Base-by-base conservation (phyloP, 441 rosid species). In the Pelargonium myrrhifolium region DNA sequence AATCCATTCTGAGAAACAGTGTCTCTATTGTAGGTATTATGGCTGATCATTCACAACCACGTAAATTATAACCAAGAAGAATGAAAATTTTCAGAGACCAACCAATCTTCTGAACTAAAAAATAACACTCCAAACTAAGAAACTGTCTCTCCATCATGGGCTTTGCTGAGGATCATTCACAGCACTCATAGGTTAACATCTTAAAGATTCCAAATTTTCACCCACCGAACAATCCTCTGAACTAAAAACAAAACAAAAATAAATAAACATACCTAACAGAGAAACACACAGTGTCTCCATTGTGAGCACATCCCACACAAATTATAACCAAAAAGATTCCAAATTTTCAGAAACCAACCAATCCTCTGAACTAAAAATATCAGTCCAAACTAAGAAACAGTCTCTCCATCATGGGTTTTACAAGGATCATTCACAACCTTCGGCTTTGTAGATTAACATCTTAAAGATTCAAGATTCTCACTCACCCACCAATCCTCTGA, bases 191-290 rank as follows among this genome's bases (percentile, higher is more conserved):
- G 15, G 62, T 68, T 63, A 8, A 12, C 47, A 10, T 20, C 1
- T 5, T 8, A 21, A 63, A 24, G 28, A 3, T 2, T 15, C 62
- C 45, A 70, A 72, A 45, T 74, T 62, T 51, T 65, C 60, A 61
- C 66, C 45, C 66, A 43, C n/a, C 17, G 63, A 18, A 35, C 47
- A 65, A 26, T 43, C 24, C 42, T 22, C 68, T 22, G 43, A 62
- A 37, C 37, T 4, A 55, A 21, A 42, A 2, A 65, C 65, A 69
- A 10, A 60, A 68, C 8, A 10, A 2, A 71, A 39, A 39, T 17
- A 65, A 4, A 43, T 10, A 42, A 12, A 15, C 14, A 47, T 11
- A 47, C 55, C 17, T 11, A 47, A 47, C 55, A 5, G 14, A 15
- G 4, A 15, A 47, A 15, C 17, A 47, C 17, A 1, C 4, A 15